Conservation (phyloP, 1,139 yeast genomes). For the Magnusiomyces ingens region DNA sequence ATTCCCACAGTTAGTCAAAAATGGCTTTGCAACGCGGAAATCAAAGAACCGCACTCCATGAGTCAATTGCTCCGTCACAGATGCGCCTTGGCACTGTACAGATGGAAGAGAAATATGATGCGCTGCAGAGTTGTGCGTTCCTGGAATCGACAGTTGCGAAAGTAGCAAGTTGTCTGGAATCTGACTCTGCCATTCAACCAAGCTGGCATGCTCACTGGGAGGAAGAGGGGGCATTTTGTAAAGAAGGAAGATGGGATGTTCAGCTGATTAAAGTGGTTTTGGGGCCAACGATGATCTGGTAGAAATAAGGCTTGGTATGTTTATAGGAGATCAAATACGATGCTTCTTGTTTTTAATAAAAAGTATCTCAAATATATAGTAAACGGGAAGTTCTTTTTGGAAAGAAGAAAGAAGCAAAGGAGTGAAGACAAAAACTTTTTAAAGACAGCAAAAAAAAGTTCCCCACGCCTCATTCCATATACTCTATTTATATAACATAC, state of each 20-base stretch:
- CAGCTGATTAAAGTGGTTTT: no score
- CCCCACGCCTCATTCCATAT: no score
- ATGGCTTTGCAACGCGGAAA: conserved; percentile 56
- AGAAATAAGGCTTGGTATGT: no score
- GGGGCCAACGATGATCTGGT: no score
- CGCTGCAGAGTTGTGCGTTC: conserved; percentile 69
- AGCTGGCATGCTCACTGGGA: conserved; percentile 5
- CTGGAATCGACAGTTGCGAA: conserved; percentile 60
- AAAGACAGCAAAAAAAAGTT: neutral
- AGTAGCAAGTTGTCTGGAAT: conserved; percentile 47
- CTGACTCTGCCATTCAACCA: conserved; percentile 47
- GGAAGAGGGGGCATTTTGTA: conserved; percentile 14
- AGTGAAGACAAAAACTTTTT: neutral
- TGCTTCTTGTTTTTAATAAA: neutral
- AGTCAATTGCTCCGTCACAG: conserved; percentile 54
- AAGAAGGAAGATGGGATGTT: no score
- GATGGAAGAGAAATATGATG: conserved; percentile 69
- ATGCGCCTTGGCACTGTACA: conserved; percentile 68
- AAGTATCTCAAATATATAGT: neutral
- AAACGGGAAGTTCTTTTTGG: neutral
- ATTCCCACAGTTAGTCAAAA: conserved; percentile 27
- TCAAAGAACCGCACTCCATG: conserved; percentile 73
- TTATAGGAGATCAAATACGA: neutral
- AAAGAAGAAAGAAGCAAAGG: neutral
- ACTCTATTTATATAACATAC: no score